phyloP scores from a whole-genome alignment of 2,329 filamentous ascomycete genomes.

The Diaporthe capsici region DNA sequence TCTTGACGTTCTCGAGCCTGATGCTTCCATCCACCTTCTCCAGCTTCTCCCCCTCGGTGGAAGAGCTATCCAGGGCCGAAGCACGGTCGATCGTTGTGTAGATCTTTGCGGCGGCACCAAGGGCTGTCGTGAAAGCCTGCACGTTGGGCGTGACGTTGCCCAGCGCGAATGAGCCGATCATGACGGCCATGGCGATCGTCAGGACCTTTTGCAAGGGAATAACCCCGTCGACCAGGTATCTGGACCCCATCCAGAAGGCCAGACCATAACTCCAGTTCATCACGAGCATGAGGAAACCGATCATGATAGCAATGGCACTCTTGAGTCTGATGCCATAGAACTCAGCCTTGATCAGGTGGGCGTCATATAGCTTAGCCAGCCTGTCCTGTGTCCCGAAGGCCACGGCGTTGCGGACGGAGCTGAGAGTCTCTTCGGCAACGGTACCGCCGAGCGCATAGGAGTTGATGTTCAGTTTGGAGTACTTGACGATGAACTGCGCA shows the following conservation, averaged over 20 bases:
- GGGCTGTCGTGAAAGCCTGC: conserved; percentile 86
- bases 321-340: conserved; percentile 84
- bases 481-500: conserved; percentile 83
- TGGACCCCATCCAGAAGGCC: conserved; percentile 89
- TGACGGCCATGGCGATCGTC: conserved; percentile 89
- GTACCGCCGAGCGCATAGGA: conserved; percentile 89
- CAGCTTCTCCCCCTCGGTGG: conserved; percentile 78
- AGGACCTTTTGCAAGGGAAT: conserved; percentile 79
- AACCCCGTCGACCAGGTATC: conserved; percentile 77
- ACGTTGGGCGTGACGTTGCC: conserved; percentile 89
- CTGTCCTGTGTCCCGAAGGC: conserved; percentile 96
- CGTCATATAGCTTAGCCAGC: conserved; percentile 88
- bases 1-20: conserved; percentile 85
- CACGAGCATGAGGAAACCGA: conserved; percentile 86
- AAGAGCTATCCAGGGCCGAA: conserved; percentile 86
- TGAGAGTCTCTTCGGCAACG: conserved; percentile 93
- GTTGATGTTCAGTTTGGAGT: conserved; percentile 81
- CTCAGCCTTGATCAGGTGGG: conserved; percentile 80
- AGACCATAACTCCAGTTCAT: conserved; percentile 90
- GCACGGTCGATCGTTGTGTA: conserved; percentile 91
- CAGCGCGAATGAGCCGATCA: conserved; percentile 93
- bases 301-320: conserved; percentile 79
- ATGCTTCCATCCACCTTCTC: conserved; percentile 82
- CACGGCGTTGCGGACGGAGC: conserved; percentile 90
- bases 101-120: conserved; percentile 91